Evolutionary conservation across 805 yeast species (phyloP).

Genomic region (Ogataea saltuana): DNA sequence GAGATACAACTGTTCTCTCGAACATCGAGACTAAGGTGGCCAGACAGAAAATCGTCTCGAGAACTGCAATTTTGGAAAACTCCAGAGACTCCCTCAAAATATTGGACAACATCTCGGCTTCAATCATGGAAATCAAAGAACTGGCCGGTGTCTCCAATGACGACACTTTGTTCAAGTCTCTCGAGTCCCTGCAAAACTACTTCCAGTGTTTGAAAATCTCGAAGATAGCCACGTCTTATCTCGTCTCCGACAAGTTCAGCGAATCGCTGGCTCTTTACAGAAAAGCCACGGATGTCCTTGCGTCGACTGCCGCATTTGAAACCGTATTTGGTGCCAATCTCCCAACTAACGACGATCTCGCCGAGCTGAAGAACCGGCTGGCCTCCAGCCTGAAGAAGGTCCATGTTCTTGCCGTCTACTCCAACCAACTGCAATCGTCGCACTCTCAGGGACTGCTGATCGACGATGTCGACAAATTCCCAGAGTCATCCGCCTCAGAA

Average conservation of each 20-base stretch:
- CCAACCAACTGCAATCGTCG: slow-evolving; percentile 29
- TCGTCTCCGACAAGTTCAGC: slow-evolving; percentile 40
- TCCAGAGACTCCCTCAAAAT: slow-evolving; percentile 49
- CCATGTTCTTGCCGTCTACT: slow-evolving; percentile 52
- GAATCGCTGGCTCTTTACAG: slow-evolving; percentile 50
- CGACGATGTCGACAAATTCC: slow-evolving; percentile 33
- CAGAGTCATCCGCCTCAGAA: slow-evolving; percentile 29
- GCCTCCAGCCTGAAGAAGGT: slow-evolving; percentile 29
- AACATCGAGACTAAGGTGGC: slow-evolving; percentile 36
- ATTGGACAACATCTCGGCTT: slow-evolving; percentile 50
- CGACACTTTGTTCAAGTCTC: slow-evolving; percentile 58
- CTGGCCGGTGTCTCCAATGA: slow-evolving; percentile 93
- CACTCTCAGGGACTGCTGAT: slow-evolving; percentile 27
- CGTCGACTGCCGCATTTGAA: slow-evolving; percentile 15
- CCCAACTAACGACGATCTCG: slow-evolving; percentile 39
- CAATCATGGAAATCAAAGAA: slow-evolving; percentile 63
- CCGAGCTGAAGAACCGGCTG: slow-evolving; percentile 24
- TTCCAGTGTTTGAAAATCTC: slow-evolving; percentile 47
- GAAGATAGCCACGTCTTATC: slow-evolving; percentile 47
- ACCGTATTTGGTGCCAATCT: slow-evolving; percentile 44
- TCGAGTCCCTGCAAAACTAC: slow-evolving; percentile 50
- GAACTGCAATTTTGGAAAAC: slow-evolving; percentile 30
- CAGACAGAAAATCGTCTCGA: slow-evolving; percentile 23
- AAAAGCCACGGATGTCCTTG: slow-evolving; percentile 29
- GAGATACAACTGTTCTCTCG: slow-evolving; percentile 56